Conservation (phyloP, 2,329 filamentous ascomycete genomes). For the Aspergillus novoparasiticus region DNA sequence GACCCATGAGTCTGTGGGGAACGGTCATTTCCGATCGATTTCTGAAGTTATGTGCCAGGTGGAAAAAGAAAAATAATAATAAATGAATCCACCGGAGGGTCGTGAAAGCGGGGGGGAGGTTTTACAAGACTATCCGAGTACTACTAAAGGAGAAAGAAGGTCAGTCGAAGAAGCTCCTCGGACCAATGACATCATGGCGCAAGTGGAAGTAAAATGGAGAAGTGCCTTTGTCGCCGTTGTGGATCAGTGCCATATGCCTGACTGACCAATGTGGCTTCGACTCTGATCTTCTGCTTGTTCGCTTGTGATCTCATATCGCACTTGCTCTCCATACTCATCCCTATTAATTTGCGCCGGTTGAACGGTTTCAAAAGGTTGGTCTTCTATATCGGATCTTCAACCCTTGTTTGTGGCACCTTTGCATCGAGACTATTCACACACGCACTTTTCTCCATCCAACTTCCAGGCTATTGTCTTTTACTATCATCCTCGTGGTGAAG, state of each 20-base stretch:
- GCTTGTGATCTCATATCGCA: conserved; percentile 8
- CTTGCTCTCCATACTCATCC: not conserved
- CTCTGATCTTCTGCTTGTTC: not conserved
- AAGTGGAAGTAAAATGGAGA: conserved; percentile 1
- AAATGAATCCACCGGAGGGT: not conserved
- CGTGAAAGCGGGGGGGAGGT: not conserved
- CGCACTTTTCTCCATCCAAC: not conserved
- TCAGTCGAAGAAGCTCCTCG: not conserved
- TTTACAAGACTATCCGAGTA: not conserved
- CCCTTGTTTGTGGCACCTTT: not conserved
- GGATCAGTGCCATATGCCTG: not conserved
- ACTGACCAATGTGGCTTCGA: not conserved
- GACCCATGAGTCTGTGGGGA: conserved; percentile 17
- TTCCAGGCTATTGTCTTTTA: conserved; percentile 1
- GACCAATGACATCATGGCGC: conserved; percentile 9
- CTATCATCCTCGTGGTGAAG: not conserved
- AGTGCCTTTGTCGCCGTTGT: conserved; percentile 3
- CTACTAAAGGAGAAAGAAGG: not conserved
- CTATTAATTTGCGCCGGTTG: not conserved
- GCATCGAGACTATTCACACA: not conserved
- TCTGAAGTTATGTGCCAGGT: conserved; percentile 5
- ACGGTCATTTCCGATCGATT: conserved; percentile 18
- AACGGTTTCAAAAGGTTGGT: not conserved
- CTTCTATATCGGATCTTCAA: not conserved
- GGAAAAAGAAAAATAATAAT: not conserved